Base-by-base conservation (phyloP, 768 basidiomycete species). In the Heimioporus sp. region DNA sequence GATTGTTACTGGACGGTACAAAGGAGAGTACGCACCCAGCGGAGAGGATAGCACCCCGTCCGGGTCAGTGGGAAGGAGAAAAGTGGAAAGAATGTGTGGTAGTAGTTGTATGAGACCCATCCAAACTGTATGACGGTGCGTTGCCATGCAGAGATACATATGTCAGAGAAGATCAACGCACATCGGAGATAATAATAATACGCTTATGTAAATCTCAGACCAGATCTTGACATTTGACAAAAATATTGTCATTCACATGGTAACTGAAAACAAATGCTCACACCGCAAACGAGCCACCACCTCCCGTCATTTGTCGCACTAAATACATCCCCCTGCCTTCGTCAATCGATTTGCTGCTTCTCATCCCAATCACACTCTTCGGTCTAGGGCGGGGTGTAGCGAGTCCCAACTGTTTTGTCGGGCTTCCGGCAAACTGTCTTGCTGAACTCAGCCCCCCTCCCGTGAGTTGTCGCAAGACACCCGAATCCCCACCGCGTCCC, bases 281-380 rank as follows among this genome's bases (percentile, higher is more conserved):
- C 49, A 59, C 52, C 21, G 30, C 63, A 53, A 59, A 59, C 1
- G 59, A 60, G 39, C 59, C 56, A 38, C 66, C 62, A 3, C 75
- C 75, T 24, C 87, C 90, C 9, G 90, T 92, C 76, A 92, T 76
- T 65, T 92, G 89, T 60, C 82, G 75, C 42, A 91, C 86, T 51
- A 92, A 71, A 67, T 81, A 87, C 86, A 90, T 81, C 10, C 80
- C 69, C 48, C 69, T 79, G 35, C 82, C 87, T 64, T 88, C 86
- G 56, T 88, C 87, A 28, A 77, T 63, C 51, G 82, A 84, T 62
- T 80, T 83, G 20, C 72, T 77, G 51, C 72, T 77, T 58, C 87
- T 75, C 68, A 86, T 81, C 13, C 87, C 87, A 50, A 86, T 81
- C 21, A 88, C 85, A 61, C 87, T 90, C 75, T 86, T 90, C 11